Conservation (phyloP, 2,329 filamentous ascomycete species). For the Macrophomina pseudophaseolina region DNA sequence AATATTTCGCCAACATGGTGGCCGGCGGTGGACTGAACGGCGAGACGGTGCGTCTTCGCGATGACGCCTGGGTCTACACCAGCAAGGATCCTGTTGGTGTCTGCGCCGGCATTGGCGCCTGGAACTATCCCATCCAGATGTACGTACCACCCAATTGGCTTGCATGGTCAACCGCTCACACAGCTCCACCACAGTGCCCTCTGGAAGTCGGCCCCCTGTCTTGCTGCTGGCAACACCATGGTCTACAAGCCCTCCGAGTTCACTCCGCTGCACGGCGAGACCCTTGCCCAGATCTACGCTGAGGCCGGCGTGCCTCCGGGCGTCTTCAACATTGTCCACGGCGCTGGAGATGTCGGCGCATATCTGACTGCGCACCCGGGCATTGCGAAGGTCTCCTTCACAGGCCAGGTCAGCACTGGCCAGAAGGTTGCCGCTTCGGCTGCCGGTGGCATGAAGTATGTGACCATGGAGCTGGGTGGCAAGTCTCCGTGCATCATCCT, state of each 20-base stretch:
- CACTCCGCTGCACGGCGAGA: conserved; percentile 80
- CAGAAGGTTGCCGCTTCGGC: conserved; percentile 79
- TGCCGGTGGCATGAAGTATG: conserved; percentile 81
- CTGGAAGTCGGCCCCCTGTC: conserved; percentile 86
- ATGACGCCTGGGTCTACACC: conserved; percentile 81
- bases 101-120: conserved; percentile 85
- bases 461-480: conserved; percentile 90
- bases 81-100: conserved; percentile 82
- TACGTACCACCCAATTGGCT: conserved; percentile 33
- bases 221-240: conserved; percentile 88
- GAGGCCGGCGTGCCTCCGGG: conserved; percentile 81
- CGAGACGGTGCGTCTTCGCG: conserved; percentile 74
- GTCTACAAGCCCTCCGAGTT: conserved; percentile 90
- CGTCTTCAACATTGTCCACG: conserved; percentile 74
- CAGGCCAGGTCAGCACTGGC: conserved; percentile 83
- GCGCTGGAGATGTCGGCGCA: conserved; percentile 76
- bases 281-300: conserved; percentile 75
- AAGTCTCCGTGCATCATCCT: conserved; percentile 83
- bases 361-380: conserved; percentile 73
- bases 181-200: conserved; percentile 57
- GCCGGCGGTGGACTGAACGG: conserved; percentile 80
- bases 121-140: conserved; percentile 93
- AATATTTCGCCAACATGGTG: conserved; percentile 83
- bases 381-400: conserved; percentile 88
- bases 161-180: background rate